Evolutionary conservation across 2,329 filamentous ascomycete species (phyloP).

Genomic region (Claviceps paspali): DNA sequence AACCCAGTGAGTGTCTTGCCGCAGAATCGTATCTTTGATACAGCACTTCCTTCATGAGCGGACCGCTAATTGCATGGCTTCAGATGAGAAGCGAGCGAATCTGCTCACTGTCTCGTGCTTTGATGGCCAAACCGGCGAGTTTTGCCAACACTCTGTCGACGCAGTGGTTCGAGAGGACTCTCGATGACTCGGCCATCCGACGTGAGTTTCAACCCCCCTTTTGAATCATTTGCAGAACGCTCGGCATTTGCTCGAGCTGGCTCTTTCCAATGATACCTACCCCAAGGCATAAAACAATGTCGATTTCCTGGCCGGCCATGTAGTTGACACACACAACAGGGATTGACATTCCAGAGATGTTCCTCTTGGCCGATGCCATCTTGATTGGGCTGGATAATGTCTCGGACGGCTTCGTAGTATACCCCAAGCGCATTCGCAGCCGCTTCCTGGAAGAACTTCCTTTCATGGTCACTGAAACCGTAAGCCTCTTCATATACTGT

Average conservation of each 20-base stretch:
- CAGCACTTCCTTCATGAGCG: background rate
- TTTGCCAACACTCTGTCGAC: constrained; percentile 17
- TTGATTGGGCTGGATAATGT: constrained; percentile 55
- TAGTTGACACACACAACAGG: constrained; percentile 20
- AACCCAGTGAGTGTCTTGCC: constrained; percentile 7
- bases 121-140: constrained; percentile 22
- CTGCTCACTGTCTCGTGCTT: constrained; percentile 20
- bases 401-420: constrained; percentile 56
- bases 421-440: constrained; percentile 54
- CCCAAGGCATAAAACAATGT: background rate
- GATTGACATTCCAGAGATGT: constrained; percentile 50
- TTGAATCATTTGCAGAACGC: background rate
- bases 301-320: no score
- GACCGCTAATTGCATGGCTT: background rate
- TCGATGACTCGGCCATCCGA: constrained; percentile 63
- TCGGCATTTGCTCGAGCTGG: background rate
- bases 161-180: constrained; percentile 47
- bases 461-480: constrained; percentile 55
- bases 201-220: constrained; percentile 14
- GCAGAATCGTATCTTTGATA: background rate
- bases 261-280: background rate
- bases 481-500: background rate
- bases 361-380: constrained; percentile 54
- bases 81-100: constrained; percentile 7
- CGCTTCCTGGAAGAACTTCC: constrained; percentile 64